phyloP scores from a whole-genome alignment of 306 rosid species.

The Prunus salicina region DNA sequence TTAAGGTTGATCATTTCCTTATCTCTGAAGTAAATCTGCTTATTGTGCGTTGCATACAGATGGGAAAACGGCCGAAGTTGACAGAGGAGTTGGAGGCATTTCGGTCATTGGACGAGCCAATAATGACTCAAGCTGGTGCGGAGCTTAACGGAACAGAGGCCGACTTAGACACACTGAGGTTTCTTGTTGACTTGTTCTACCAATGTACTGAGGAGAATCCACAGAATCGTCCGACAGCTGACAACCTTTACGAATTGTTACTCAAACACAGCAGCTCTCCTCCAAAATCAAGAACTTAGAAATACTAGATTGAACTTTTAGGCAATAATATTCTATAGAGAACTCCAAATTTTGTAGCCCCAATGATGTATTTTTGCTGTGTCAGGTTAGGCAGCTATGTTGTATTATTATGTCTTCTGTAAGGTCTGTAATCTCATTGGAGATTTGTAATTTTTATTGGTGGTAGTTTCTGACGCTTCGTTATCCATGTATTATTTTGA shows the following conservation, averaged over 20 bases:
- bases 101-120: conserved; percentile 42
- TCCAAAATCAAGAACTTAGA: conserved; percentile 33
- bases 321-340: conserved; percentile 14
- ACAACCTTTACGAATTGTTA: conserved; percentile 59
- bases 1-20: not conserved
- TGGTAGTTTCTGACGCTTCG: conserved; percentile 18
- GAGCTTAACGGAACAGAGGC: conserved; percentile 42
- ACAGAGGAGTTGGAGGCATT: conserved; percentile 59
- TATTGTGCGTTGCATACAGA: conserved; percentile 29
- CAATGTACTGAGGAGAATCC: conserved; percentile 69
- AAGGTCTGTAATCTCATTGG: conserved; percentile 17
- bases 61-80: conserved; percentile 65
- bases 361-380: conserved; percentile 23
- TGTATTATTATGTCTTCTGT: conserved; percentile 21
- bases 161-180: conserved; percentile 33
- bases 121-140: conserved; percentile 56
- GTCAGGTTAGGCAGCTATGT: conserved; percentile 26
- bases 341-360: conserved; percentile 27
- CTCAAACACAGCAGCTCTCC: conserved; percentile 30
- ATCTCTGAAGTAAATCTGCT: not conserved
- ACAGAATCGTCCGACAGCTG: conserved; percentile 65
- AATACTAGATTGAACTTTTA: conserved; percentile 27
- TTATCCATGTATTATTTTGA: conserved; percentile 11
- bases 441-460: conserved; percentile 38
- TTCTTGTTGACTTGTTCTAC: conserved; percentile 70